A percentile compares a stretch with the other conserved stretches of the same genome.
phyloP scores from a whole-genome alignment of 345 rosid genomes.

The Gossypium mustelinum region DNA sequence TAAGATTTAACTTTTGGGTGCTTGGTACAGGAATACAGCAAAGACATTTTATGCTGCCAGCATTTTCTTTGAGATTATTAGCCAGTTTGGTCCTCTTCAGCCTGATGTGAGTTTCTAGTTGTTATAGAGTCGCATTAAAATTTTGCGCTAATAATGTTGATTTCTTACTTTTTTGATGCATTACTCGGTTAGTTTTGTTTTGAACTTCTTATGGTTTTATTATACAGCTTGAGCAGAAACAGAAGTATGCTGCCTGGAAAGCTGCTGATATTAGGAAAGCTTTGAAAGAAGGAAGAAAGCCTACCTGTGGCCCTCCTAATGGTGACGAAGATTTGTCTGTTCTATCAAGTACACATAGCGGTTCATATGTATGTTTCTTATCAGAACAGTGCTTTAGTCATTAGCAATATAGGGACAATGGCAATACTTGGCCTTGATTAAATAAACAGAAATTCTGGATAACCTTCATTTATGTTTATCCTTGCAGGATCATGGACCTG shows the following conservation, averaged over 20 bases:
- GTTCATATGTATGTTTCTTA: constrained; percentile 42
- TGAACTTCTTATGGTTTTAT: constrained; percentile 13
- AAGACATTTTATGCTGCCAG: constrained; percentile 97
- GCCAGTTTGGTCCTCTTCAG: constrained; percentile 79
- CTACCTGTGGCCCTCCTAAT: constrained; percentile 78
- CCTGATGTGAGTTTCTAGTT: constrained; percentile 69
- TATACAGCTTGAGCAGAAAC: constrained; percentile 79
- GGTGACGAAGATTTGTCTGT: constrained; percentile 55
- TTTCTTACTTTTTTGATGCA: constrained; percentile 4
- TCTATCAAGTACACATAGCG: constrained; percentile 41
- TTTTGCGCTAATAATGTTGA: constrained; percentile 4
- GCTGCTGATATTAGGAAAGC: constrained; percentile 98
- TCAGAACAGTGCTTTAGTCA: neutral
- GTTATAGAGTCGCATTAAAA: neutral
- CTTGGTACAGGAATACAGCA: constrained; percentile 76
- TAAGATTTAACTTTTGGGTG: constrained; percentile 14
- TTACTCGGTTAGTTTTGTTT: neutral
- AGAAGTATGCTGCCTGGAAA: constrained; percentile 94
- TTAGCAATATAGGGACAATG: neutral
- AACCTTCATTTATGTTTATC: constrained; percentile 17
- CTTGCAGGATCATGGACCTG: constrained; percentile 57
- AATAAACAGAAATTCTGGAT: neutral
- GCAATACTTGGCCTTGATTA: neutral
- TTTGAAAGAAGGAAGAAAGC: constrained; percentile 89
- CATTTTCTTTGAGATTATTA: constrained; percentile 86